A percentile compares a stretch with the other conserved stretches of the same genome.
Evolutionary conservation across 306 rosid species (phyloP).

Genomic region (Castanopsis chinensis): DNA sequence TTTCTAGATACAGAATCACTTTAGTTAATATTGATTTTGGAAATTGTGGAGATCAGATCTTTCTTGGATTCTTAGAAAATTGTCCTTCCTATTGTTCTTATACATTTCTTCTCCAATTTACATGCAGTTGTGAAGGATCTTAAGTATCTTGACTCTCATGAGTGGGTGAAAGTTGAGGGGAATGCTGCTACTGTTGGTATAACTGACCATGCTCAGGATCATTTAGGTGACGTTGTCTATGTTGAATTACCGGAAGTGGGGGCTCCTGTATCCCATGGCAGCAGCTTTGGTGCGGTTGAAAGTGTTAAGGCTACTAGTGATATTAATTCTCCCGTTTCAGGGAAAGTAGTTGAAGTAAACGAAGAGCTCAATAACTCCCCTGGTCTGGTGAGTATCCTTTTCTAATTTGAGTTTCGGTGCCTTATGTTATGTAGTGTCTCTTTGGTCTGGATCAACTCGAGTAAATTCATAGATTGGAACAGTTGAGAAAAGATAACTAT

Average conservation of each 20-base stretch:
- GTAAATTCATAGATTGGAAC: neutral
- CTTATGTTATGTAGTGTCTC: neutral
- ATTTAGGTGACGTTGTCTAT: conserved; percentile 92
- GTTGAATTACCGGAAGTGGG: conserved; percentile 95
- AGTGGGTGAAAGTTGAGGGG: conserved; percentile 93
- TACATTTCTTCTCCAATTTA: neutral
- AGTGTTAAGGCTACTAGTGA: conserved; percentile 98
- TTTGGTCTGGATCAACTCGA: neutral
- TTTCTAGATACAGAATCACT: neutral
- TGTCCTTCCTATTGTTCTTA: neutral
- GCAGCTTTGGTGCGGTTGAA: conserved; percentile 84
- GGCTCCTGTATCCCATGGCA: conserved; percentile 53
- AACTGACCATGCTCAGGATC: conserved; percentile 98
- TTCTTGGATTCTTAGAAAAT: neutral
- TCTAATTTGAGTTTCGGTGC: conserved; percentile 6
- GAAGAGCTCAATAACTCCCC: conserved; percentile 74
- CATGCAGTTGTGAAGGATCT: conserved; percentile 74
- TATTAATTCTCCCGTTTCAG: conserved; percentile 82
- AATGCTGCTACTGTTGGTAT: conserved; percentile 79
- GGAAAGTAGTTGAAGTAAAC: conserved; percentile 66
- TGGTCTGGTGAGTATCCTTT: conserved; percentile 65
- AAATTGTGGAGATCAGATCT: neutral
- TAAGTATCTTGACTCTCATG: conserved; percentile 80
- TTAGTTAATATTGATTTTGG: neutral
- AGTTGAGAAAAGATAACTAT: neutral